These are phyloP conservation scores for Falciphora oryzae DNA, from an alignment of 2,329 filamentous ascomycete genomes.

Conservation along the genomic window DNA sequence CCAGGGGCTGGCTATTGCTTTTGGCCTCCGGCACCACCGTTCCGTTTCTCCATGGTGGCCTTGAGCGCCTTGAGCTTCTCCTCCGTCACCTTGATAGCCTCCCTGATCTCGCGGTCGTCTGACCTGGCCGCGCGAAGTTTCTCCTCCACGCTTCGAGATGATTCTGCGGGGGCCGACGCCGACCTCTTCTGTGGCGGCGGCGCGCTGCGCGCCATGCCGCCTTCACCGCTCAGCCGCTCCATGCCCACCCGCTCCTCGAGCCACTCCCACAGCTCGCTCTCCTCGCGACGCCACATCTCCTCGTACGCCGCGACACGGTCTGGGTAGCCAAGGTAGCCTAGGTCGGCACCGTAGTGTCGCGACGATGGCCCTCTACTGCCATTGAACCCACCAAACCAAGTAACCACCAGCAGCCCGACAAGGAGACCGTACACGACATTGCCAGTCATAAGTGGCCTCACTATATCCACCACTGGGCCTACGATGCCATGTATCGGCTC, in stretches of 20 bases:
- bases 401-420: slow-evolving; percentile 64
- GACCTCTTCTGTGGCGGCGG: slow-evolving; percentile 37
- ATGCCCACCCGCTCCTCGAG: slow-evolving; percentile 79
- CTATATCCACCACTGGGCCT: slow-evolving; percentile 62
- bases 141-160: slow-evolving; percentile 48
- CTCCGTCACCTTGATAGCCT: slow-evolving; percentile 81
- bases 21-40: background rate
- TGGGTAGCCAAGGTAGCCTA: slow-evolving; percentile 34
- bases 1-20: background rate
- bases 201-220: background rate
- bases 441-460: slow-evolving; percentile 66
- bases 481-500: slow-evolving; percentile 69
- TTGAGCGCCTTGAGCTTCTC: slow-evolving; percentile 75
- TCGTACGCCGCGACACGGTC: slow-evolving; percentile 81
- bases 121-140: slow-evolving; percentile 55
- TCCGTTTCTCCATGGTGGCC: slow-evolving; percentile 56
- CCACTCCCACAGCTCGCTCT: slow-evolving; percentile 90
- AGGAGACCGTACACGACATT: slow-evolving; percentile 74
- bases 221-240: slow-evolving; percentile 46
- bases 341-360: slow-evolving; percentile 30
- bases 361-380: slow-evolving; percentile 21
- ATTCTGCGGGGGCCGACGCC: slow-evolving; percentile 37
- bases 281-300: slow-evolving; percentile 84
- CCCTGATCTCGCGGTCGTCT: slow-evolving; percentile 66
- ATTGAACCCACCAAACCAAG: slow-evolving; percentile 61